Evolutionary conservation across 2,329 filamentous ascomycete genomes (phyloP), one percentile per base, ranked within the genome.

Genomic region (Sphaerulina populicola): DNA sequence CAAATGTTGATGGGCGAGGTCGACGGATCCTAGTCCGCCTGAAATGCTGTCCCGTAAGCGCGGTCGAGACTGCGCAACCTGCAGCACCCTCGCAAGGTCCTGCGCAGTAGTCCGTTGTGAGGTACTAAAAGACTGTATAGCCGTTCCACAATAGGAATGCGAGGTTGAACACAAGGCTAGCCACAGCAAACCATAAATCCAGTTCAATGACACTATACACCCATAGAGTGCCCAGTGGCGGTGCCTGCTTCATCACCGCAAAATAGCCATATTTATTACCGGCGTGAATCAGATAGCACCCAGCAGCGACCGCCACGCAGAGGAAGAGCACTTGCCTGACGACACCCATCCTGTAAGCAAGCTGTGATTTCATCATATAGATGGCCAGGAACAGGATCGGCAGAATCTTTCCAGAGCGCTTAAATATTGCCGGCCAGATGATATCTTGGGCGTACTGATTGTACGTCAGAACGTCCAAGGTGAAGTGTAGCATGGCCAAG

Each of bases 121-220:
- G 21, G 29, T 10, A 27, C 61, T 54, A 64, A 29, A 60, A 62
- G 4, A 57, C 49, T 2, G 59, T 56, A 63, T 79, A 80, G 2
- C 74, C 75, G 58, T 75, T 77, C 72, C 72, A 81, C 69, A 71
- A 76, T 4, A 76, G 68, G 67, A 75, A 82, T 1, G 62, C 67
- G 47, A 75, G 60, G 11, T 81, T 76, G n/a, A 71, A 66, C 37
- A 71, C 49, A 18, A 79, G 68, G 40, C 76, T 80, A n/a, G 71
- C 62, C 21, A 83, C 71, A 0, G 86, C 86, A 62, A 79, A 82
- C 0, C 74, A 63, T 37, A 94, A 72, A 49, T 88, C 78, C 70
- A 96, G 77, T 72, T 98, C 93, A 42, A 97, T 77, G 18, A 97
- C 83, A 30, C 85, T 82, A 89, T 91, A 97, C 4, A 97, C 78